Evolutionary conservation across 345 rosid species (phyloP), one percentile per base, ranked within the genome.

Genomic region (Punica granatum): DNA sequence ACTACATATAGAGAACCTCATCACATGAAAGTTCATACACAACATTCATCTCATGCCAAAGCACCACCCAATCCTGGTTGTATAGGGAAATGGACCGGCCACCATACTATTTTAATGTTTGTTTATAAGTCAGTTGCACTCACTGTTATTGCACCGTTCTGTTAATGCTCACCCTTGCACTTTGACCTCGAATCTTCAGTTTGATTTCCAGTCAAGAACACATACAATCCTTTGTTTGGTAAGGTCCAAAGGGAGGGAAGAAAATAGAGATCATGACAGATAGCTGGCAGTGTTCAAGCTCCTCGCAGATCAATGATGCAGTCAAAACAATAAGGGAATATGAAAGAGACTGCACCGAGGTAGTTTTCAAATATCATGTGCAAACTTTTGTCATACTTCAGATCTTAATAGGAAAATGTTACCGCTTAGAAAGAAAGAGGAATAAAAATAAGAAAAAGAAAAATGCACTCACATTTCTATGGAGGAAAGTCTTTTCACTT

Each of bases 401-500:
- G 58, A 51, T 51, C 30, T 30, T n/a, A 51, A 19, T 23, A 23
- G 10, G 30, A 51, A 43, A 51, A 51, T 16, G 51, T 46, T 46
- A 16, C 16, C 19, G 19, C 19, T 6, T n/a, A n/a, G n/a, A n/a
- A n/a, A n/a, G n/a, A n/a, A n/a, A 25, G 21, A 21, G 3, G 53
- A 9, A n/a, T 16, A 41, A 11, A 30, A 42, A 42, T 11, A 7
- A 70, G 28, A 44, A 37, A 33, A 49, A 28, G 28, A 70, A 30
- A 21, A 51, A 37, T 30, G 39, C 51, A 84, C 90, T 84, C 73
- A 86, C 87, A 65, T 72, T 15, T 13, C 43, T 59, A 33, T 69
- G 59, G 33, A 51, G 28, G 19, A 69, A 39, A 15, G 35, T 46
- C 32, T 66, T 69, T 64, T 68, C 76, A 65, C 64, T 49, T 56